phyloP scores from a whole-genome alignment of 805 yeast species.

The Saccharomycopsis malanga region DNA sequence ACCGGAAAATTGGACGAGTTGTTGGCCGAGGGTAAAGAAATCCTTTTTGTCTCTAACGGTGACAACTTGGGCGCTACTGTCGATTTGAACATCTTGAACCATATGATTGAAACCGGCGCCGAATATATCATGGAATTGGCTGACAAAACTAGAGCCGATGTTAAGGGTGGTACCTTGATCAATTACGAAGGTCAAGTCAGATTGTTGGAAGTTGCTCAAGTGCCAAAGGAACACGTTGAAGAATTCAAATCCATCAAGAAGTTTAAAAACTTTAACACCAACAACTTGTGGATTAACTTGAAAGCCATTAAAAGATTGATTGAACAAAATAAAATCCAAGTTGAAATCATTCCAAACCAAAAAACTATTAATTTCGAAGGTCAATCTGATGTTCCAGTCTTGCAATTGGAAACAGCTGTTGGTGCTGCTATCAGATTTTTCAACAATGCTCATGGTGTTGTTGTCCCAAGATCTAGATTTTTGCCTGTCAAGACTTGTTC shows the following conservation, averaged over 20 bases:
- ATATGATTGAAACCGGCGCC: conserved; percentile 85
- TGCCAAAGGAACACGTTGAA: conserved; percentile 96
- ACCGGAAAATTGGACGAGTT: conserved; percentile 90
- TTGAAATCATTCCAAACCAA: conserved; percentile 93
- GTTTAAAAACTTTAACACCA: conserved; percentile 96
- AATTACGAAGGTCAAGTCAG: conserved; percentile 93
- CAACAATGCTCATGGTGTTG: conserved; percentile 92
- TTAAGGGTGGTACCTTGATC: conserved; percentile 97
- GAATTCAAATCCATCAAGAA: conserved; percentile 97
- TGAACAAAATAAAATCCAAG: conserved; percentile 70
- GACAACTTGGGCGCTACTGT: conserved; percentile 99
- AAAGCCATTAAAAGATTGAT: conserved; percentile 90
- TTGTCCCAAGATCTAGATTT: conserved; percentile 96
- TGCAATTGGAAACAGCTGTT: conserved; percentile 97
- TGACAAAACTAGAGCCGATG: conserved; percentile 98
- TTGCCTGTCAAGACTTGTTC: conserved; percentile 97
- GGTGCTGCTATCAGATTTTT: conserved; percentile 99
- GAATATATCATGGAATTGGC: conserved; percentile 98
- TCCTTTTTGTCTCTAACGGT: conserved; percentile 93
- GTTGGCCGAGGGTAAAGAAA: conserved; percentile 88
- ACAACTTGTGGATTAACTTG: conserved; percentile 94
- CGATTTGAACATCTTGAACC: conserved; percentile 80
- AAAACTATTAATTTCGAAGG: conserved; percentile 70
- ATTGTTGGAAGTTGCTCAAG: conserved; percentile 94
- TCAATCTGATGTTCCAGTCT: conserved; percentile 68